Evolutionary conservation across 1,139 yeast genomes (phyloP), one percentile per base, ranked within the genome.

Genomic region (Yamadazyma atmosphaerica): DNA sequence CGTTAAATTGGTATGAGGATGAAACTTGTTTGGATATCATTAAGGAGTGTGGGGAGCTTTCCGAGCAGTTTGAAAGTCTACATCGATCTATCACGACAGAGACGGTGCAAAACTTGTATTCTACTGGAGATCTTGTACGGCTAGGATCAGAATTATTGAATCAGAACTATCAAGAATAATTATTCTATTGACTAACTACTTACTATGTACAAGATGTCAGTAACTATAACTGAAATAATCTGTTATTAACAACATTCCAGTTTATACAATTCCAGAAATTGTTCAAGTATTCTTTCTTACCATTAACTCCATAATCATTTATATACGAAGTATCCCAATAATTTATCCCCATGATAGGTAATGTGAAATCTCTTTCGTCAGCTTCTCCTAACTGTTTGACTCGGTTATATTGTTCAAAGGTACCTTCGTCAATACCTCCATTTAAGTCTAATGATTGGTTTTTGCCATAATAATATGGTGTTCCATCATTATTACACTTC

Each of bases 311-410:
- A 62, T 83, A 92, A 61, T 92, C 98, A 15, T 76, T 65, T 38
- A 88, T 55, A 61, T 83, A 92, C 16, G 96, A 88, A 49, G 81
- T 79, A 59, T 90, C 95, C 97, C 98, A 90, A 49, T 86, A 74
- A 60, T 82, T 87, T 50, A 89, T 72, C 37, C 83, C 87, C 49
- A 92, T 72, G 36, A 92, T 63, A 7, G 96, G 97, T 52, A 90
- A 70, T 31, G 83, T 76, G 69, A 79, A 83, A 62, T 86, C 94
- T 56, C 72, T 73, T 36, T 71, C 75, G 34, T 70, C 67, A 18
- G 54, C 52, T 12, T 57, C 58, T 10, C 79, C 74, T 35, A 72
- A 63, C 43, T 69, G 67, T 43, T 74, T 72, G 42, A 81, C 62
- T 36, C 68, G 61, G 32, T 68, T 63, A 50, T 82, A 65, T 38